Conservation (phyloP, 1,139 yeast species). For the Diutina ranongensis region DNA sequence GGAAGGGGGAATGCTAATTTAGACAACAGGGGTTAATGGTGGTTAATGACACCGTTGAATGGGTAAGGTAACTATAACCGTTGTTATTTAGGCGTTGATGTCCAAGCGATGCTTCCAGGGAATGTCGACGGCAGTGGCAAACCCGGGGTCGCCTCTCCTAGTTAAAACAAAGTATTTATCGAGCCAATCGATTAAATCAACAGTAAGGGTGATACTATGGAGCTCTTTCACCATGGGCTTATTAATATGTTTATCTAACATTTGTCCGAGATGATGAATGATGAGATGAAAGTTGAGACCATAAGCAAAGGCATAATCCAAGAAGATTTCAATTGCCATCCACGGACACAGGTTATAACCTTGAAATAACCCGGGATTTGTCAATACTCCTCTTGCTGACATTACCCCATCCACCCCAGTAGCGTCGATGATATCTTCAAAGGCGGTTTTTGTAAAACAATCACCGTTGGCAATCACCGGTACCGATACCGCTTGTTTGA, state of each 20-base stretch:
- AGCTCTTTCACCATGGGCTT: conserved; percentile 46
- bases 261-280: conserved; percentile 83
- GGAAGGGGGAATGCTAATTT: too few species aligned
- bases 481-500: conserved; percentile 48
- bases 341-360: conserved; percentile 73
- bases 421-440: conserved; percentile 51
- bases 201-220: conserved; percentile 46
- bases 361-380: conserved; percentile 80
- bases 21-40: too few species aligned
- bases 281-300: conserved; percentile 76
- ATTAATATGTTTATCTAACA: conserved; percentile 57
- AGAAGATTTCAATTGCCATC: conserved; percentile 76
- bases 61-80: too few species aligned
- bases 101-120: neutral
- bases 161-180: conserved; percentile 56
- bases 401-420: conserved; percentile 88
- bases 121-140: conserved; percentile 21
- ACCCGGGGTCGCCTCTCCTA: conserved; percentile 57
- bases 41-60: too few species aligned
- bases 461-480: conserved; percentile 97
- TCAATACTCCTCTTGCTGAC: conserved; percentile 85
- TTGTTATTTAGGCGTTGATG: too few species aligned
- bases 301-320: conserved; percentile 67
- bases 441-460: conserved; percentile 39
- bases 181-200: conserved; percentile 73